Conservation (phyloP, 139 green algal species). For the Coelastrella sp. region DNA sequence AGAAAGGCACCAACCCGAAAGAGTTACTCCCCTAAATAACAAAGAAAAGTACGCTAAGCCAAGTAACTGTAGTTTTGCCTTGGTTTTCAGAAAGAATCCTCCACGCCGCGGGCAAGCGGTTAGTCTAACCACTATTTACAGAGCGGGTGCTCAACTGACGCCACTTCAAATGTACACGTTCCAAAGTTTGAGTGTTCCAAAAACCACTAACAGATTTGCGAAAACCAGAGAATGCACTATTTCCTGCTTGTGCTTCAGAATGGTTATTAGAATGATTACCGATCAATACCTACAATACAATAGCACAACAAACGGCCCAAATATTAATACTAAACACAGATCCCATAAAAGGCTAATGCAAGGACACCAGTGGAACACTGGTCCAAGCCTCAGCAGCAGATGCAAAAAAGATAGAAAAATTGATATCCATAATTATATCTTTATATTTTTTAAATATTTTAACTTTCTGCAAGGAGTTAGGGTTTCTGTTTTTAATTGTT, state of each 20-base stretch:
- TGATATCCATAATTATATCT: slow-evolving; percentile 6
- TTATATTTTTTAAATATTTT: too few species aligned
- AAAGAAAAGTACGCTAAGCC: slow-evolving; percentile 25
- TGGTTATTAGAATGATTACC: slow-evolving; percentile 30
- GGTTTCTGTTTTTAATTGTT: too few species aligned
- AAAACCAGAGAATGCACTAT: slow-evolving; percentile 34
- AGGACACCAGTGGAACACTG: slow-evolving; percentile 30
- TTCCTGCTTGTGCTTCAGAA: slow-evolving; percentile 10
- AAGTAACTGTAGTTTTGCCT: slow-evolving; percentile 39
- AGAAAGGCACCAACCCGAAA: slow-evolving; percentile 44
- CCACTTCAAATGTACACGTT: slow-evolving; percentile 38
- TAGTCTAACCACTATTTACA: slow-evolving; percentile 18
- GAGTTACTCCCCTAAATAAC: slow-evolving; percentile 43
- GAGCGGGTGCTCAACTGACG: slow-evolving; percentile 24
- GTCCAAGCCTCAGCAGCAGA: slow-evolving; percentile 35
- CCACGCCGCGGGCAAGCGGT: slow-evolving; percentile 36
- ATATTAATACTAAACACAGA: slow-evolving; percentile 14
- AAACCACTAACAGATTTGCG: slow-evolving; percentile 34
- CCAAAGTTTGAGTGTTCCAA: slow-evolving; percentile 40
- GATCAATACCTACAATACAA: slow-evolving; percentile 4
- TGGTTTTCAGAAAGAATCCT: not conserved
- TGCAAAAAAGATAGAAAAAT: slow-evolving; percentile 12
- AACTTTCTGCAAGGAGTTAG: too few species aligned
- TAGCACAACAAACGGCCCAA: slow-evolving; percentile 3
- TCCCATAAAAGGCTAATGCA: slow-evolving; percentile 37